Evolutionary conservation across 2,329 filamentous ascomycete species (phyloP), one percentile per base, ranked within the genome.

Genomic region (Hypoxylon sp.): DNA sequence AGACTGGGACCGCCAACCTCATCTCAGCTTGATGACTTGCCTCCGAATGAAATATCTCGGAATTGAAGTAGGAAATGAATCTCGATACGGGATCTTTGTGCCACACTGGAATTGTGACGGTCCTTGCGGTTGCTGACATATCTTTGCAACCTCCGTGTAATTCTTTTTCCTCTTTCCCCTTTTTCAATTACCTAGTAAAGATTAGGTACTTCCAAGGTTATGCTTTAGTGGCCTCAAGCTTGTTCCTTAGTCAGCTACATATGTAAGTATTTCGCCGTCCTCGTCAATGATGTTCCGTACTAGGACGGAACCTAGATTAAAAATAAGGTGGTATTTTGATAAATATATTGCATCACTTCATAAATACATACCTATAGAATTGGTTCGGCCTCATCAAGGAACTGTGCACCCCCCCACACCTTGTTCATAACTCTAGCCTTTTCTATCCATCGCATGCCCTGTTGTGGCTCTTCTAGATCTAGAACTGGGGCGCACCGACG

Each of bases 261-360:
- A n/a, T n/a, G n/a, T n/a, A n/a, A n/a, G n/a, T n/a, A 21, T 19
- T 41, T 9, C 16, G 7, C 16, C 16, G 7, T 21, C 16, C 37
- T 41, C 16, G 16, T 41, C 37, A 21, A 41, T 41, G 37, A 41
- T 41, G 37, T 41, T 41, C 37, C 37, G 37, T 3, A 41, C 16
- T 7, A 21, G 16, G 37, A 21, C 8, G 2, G 1, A 3, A 14
- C 30, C 12, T 57, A 57, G 57, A 55, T 51, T 34, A 51, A 63
- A 43, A 30, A 25, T 45, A 4, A 12, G 30, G 30, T 57, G 39
- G 54, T 48, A 61, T 54, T 46, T 45, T 50, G 61, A 53, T 61
- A 67, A 45, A 61, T 67, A 62, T 58, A 62, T 68, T 65, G 65
- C 65, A 65, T 65, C 61, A 65, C 53, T 56, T 45, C 52, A 54